Conservation (phyloP, 345 rosid genomes). For the Mercurialis annua region DNA sequence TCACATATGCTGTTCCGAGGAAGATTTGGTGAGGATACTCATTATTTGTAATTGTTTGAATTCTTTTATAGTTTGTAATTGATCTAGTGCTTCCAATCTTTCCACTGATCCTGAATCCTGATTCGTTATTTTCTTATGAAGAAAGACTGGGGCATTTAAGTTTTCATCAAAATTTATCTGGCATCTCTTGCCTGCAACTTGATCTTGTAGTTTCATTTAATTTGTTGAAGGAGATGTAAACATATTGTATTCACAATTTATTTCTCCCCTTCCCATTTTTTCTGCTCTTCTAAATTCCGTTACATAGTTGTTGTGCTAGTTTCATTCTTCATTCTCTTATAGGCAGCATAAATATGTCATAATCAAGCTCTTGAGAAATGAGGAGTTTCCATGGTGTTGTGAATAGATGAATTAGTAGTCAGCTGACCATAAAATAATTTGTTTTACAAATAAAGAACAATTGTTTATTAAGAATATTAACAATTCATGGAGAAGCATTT, state of each 20-base stretch:
- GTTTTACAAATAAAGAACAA: neutral
- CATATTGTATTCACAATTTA: neutral
- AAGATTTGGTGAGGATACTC: constrained; percentile 9
- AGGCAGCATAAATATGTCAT: neutral
- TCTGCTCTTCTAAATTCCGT: neutral
- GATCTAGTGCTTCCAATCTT: neutral
- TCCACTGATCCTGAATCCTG: neutral
- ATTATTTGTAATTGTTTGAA: neutral
- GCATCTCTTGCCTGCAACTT: neutral
- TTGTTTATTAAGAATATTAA: neutral
- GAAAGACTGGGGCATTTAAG: neutral
- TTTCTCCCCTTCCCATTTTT: neutral
- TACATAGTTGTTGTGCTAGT: neutral
- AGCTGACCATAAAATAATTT: neutral
- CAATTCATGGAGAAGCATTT: neutral
- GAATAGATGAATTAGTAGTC: neutral
- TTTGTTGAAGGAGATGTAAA: neutral
- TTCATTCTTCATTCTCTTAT: neutral
- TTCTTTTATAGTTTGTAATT: neutral
- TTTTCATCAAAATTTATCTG: neutral
- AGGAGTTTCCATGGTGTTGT: neutral
- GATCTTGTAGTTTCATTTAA: constrained; percentile 6
- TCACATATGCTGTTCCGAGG: neutral
- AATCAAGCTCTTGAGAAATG: neutral
- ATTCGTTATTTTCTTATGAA: neutral